phyloP scores from a whole-genome alignment of 2,329 filamentous ascomycete species.

The Colletotrichum sp. region DNA sequence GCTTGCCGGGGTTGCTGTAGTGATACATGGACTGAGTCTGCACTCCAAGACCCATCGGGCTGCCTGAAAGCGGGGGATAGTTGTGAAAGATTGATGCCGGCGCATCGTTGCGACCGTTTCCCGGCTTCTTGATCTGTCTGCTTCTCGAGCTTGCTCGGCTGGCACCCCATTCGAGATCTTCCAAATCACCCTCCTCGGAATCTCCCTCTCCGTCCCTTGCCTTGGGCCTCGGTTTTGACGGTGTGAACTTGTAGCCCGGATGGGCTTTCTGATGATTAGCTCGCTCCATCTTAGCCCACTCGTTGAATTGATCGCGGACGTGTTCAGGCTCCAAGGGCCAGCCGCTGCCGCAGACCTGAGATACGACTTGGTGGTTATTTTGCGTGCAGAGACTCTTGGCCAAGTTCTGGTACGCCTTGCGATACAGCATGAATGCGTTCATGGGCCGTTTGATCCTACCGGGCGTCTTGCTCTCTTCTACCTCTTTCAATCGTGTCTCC shows the following conservation, averaged over 20 bases:
- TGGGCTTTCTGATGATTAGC: constrained; percentile 85
- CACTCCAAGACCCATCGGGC: constrained; percentile 17
- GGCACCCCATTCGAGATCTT: constrained; percentile 48
- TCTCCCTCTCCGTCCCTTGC: constrained; percentile 37
- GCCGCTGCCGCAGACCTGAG: constrained; percentile 82
- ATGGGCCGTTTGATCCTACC: constrained; percentile 90
- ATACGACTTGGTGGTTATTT: constrained; percentile 94
- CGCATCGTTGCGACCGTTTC: constrained; percentile 32
- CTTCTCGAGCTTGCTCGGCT: constrained; percentile 33
- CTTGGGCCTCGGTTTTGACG: constrained; percentile 69
- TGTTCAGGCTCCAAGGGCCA: constrained; percentile 83
- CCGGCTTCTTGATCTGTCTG: constrained; percentile 30
- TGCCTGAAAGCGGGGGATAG: constrained; percentile 11
- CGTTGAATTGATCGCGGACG: constrained; percentile 77
- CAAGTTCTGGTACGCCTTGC: constrained; percentile 87
- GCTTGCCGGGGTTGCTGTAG: constrained; percentile 29
- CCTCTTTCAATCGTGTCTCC: constrained; percentile 71
- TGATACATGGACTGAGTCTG: constrained; percentile 22
- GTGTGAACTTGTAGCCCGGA: constrained; percentile 93
- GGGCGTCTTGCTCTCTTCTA: constrained; percentile 67
- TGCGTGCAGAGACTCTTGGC: constrained; percentile 82
- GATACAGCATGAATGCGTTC: constrained; percentile 98
- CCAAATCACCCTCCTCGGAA: constrained; percentile 49
- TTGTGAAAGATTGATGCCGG: constrained; percentile 23
- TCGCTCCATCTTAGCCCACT: constrained; percentile 80